Evolutionary conservation across 2,329 filamentous ascomycete species (phyloP), one percentile per base, ranked within the genome.

Genomic region (Xylaria sp.): DNA sequence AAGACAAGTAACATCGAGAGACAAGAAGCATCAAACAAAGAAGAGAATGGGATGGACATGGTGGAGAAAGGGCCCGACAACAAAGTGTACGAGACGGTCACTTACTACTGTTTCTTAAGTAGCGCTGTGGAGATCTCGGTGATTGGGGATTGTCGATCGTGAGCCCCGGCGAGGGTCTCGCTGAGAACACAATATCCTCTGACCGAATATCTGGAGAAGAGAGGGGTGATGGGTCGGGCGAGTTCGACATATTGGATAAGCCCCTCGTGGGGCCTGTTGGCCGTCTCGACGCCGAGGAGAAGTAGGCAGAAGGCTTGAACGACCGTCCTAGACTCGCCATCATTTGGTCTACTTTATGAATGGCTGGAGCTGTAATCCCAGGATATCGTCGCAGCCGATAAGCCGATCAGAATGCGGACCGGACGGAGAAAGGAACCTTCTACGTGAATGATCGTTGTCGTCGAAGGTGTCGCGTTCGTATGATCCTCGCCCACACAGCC

Each of bases 241-340:
- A 84, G 74, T 79, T 83, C 64, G 85, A 86, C 69, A 84, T 77
- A 54, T 79, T 83, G 68, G 85, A 86, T 65, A 84, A 75, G 48
- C 80, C 82, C 65, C 82, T 82, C 59, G 80, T 79, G 25, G 82
- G 77, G 75, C 83, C 83, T 50, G 78, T 78, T 44, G 84, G 85
- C 51, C 84, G 81, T 69, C 83, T 79, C 56, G 82, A 81, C 70
- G 75, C 75, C 28, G 80, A 73, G 64, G 84, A 79, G 41, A 85
- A 78, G 72, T 83, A 84, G 28, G 80, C 80, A 50, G 84, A 78
- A 8, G 84, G 81, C 72, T 86, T 84, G 76, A 87, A 82, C 13
- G 85, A 85, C 72, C 84, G 83, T 55, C 83, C 81, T 68, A 86
- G 79, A 76, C 79, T 83, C 67, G 85, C 81, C 85, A 88, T 87